A percentile compares a stretch with the other conserved stretches of the same genome.
Conservation (phyloP, 257 asterid species). For the Plantago elongata region DNA sequence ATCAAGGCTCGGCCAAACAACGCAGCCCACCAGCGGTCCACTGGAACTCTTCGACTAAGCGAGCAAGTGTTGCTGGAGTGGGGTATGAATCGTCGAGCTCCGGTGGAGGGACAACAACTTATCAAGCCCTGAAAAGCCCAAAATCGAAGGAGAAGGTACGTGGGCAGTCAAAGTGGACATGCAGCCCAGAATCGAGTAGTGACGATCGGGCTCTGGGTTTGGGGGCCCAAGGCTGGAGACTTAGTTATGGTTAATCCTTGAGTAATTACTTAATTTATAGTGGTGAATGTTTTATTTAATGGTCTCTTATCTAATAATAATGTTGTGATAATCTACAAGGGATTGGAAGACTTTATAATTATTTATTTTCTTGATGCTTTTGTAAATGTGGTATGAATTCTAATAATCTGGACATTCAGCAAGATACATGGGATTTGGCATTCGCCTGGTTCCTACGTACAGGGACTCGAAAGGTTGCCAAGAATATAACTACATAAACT, state of each 20-base stretch:
- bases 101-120: slow-evolving; percentile 42
- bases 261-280: slow-evolving; percentile 12
- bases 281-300: slow-evolving; percentile 10
- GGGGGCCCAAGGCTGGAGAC: slow-evolving; percentile 45
- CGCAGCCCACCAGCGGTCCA: slow-evolving; percentile 36
- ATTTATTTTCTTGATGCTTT: too few species aligned
- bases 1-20: slow-evolving; percentile 40
- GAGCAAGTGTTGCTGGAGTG: slow-evolving; percentile 27
- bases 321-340: slow-evolving; percentile 12
- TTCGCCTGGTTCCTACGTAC: too few species aligned
- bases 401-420: too few species aligned
- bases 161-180: slow-evolving; percentile 44
- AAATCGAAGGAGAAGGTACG: slow-evolving; percentile 32
- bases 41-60: slow-evolving; percentile 58
- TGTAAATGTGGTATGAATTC: too few species aligned
- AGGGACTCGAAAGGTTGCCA: too few species aligned
- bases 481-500: too few species aligned
- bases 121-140: slow-evolving; percentile 68
- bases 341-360: too few species aligned
- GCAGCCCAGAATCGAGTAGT: slow-evolving; percentile 70
- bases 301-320: slow-evolving; percentile 19
- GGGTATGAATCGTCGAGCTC: slow-evolving; percentile 55
- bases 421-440: too few species aligned
- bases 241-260: slow-evolving; percentile 34
- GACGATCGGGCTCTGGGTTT: slow-evolving; percentile 51